Percentiles rank a stretch among this genome's conserved stretches.
phyloP scores from a whole-genome alignment of 768 basidiomycete species.

The Neoboletus subvelutipes region DNA sequence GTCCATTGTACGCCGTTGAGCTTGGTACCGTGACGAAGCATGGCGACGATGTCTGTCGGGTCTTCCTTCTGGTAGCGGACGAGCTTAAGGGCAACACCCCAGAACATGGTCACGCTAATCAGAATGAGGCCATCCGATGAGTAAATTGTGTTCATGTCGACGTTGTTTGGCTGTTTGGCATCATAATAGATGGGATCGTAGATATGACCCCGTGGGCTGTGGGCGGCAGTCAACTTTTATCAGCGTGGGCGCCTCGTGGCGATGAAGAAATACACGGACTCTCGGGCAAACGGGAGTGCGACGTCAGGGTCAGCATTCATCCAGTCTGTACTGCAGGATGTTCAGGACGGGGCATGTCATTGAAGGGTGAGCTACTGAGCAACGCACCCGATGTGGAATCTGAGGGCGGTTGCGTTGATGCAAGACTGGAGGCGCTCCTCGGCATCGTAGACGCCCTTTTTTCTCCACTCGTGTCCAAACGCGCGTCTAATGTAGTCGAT shows the following conservation, averaged over 20 bases:
- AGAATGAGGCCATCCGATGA: slow-evolving; percentile 52
- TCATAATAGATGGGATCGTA: slow-evolving; percentile 66
- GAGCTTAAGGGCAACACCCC: slow-evolving; percentile 72
- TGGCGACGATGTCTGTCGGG: slow-evolving; percentile 62
- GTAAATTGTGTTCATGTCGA: slow-evolving; percentile 56
- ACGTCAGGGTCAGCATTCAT: slow-evolving; percentile 77
- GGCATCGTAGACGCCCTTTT: slow-evolving; percentile 50
- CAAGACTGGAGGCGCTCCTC: slow-evolving; percentile 54
- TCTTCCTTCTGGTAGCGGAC: slow-evolving; percentile 65
- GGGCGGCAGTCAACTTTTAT: not conserved
- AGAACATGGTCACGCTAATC: slow-evolving; percentile 66
- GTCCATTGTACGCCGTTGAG: slow-evolving; percentile 58
- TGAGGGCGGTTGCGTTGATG: slow-evolving; percentile 52
- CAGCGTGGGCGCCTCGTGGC: slow-evolving; percentile 10
- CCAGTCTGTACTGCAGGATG: slow-evolving; percentile 49
- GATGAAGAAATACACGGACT: slow-evolving; percentile 41
- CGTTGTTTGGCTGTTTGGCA: slow-evolving; percentile 50
- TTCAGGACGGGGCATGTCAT: not conserved
- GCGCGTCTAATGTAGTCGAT: slow-evolving; percentile 66
- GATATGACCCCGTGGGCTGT: slow-evolving; percentile 22
- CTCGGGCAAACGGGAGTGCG: slow-evolving; percentile 62
- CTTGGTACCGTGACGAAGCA: slow-evolving; percentile 59
- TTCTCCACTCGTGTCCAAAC: slow-evolving; percentile 54
- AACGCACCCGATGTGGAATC: slow-evolving; percentile 46
- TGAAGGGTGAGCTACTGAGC: not conserved